Evolutionary conservation across 345 rosid species (phyloP), one percentile per base, ranked within the genome.

Genomic region (Melastoma malabathricum): DNA sequence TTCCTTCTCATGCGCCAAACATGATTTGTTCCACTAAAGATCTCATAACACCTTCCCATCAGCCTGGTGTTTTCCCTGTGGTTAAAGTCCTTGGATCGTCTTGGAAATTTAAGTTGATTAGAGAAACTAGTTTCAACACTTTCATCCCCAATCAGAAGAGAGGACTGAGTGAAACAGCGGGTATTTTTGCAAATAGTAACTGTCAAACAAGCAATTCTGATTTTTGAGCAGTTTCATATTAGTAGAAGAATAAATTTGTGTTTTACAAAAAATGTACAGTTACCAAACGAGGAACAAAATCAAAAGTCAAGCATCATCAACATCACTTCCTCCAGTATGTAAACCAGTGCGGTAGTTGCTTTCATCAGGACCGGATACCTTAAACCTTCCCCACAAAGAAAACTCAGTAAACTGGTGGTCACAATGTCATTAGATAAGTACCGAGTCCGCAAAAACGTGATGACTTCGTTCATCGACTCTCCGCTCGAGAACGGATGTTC

Each of bases 341-440:
- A 73, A 82, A 70, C 75, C 68, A 50, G 65, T 10, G 86, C 95
- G 83, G 60, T 83, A 88, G 74, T 68, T 62, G 76, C 79, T 83
- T 59, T 97, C 94, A 57, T 83, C 99, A 5, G 95, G 95, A 73
- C 95, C 94, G 7, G 74, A 73, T 55, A 93, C 67, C 82, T 88
- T 85, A 67, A 67, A 79, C 80, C 99, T 93, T 89, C 67, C 60
- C 70, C 56, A 55, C 63, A 75, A 17, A 54, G 61, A 54, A 61
- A 64, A 65, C 59, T 44, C 34, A 43, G 59, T 46, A 45, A 54
- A 34, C 41, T 7, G 12, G 41, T 34, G 41, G 6, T 34, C 9
- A 34, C 12, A 34, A 34, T 34, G 41, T 34, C 10, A 6, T 34
- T 34, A 6, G 12, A 34, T 34, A 34, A 5, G 9, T 34, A 34